These are phyloP conservation scores for Entrophospora sp. DNA, from an alignment of 192 early-diverging fungal genomes.

Conservation along the genomic window DNA sequence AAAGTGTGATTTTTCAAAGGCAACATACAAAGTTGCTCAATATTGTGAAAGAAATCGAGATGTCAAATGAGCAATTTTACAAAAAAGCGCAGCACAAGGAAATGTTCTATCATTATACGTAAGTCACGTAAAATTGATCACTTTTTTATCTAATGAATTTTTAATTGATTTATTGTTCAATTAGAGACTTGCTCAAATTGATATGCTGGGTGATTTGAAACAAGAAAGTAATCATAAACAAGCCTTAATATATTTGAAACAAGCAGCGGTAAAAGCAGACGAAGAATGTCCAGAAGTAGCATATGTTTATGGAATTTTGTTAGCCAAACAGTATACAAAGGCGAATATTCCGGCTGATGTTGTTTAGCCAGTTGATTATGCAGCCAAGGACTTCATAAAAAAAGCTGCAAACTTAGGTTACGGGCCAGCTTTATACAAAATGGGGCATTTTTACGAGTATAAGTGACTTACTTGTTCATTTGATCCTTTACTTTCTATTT, in stretches of 20 bases:
- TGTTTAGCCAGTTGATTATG: conserved; percentile 64
- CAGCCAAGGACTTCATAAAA: conserved; percentile 63
- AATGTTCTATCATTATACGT: conserved; percentile 58
- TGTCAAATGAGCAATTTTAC: conserved; percentile 49
- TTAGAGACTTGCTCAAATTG: conserved; percentile 68
- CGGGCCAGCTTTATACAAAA: conserved; percentile 60
- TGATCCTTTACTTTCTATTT: conserved; percentile 58
- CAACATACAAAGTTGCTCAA: conserved; percentile 56
- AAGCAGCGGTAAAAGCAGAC: conserved; percentile 64
- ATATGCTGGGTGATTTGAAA: conserved; percentile 63
- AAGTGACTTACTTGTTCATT: conserved; percentile 59
- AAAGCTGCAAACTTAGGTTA: conserved; percentile 70
- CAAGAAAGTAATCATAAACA: conserved; percentile 62
- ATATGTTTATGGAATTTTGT: conserved; percentile 69
- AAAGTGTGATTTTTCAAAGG: conserved; percentile 54
- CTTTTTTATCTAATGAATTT: not conserved
- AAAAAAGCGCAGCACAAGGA: conserved; percentile 59
- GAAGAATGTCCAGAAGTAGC: conserved; percentile 63
- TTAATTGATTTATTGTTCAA: not conserved
- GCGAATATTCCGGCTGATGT: conserved; percentile 48
- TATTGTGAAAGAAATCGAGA: conserved; percentile 57
- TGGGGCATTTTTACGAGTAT: conserved; percentile 75
- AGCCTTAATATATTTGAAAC: conserved; percentile 75
- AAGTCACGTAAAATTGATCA: conserved; percentile 21
- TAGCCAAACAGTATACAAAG: conserved; percentile 58